Evolutionary conservation across 495 filamentous ascomycete species (phyloP).

Genomic region (Xylaria intraflava): DNA sequence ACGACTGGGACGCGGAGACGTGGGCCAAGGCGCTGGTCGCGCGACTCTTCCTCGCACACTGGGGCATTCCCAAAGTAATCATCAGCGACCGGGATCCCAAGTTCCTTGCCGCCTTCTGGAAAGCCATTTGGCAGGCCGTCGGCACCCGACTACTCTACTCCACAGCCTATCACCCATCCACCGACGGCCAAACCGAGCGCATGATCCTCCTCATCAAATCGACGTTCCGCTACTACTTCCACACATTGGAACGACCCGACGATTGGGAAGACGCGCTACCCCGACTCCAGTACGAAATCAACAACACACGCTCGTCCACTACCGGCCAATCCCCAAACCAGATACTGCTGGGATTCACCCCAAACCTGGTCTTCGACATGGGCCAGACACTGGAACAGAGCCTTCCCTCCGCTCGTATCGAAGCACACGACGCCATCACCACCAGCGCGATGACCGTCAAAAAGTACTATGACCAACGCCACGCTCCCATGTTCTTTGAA

Average conservation of each 20-base stretch:
- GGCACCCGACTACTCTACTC: background rate
- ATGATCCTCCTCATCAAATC: background rate
- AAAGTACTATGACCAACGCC: background rate
- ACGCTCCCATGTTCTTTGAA: background rate
- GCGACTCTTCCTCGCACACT: background rate
- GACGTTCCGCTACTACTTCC: background rate
- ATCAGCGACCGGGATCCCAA: background rate
- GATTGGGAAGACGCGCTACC: background rate
- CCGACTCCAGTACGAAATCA: background rate
- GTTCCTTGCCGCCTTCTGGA: background rate
- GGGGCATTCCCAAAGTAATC: background rate
- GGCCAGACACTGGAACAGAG: too few species aligned
- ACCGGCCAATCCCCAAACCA: background rate
- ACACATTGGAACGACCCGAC: background rate
- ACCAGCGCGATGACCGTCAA: background rate
- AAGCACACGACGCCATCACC: conserved; percentile 1
- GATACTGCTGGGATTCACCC: background rate
- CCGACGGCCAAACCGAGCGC: background rate
- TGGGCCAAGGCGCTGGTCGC: background rate
- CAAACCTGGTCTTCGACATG: background rate
- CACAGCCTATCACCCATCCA: background rate
- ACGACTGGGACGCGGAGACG: background rate
- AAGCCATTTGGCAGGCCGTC: background rate
- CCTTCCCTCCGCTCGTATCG: background rate
- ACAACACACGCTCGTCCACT: background rate